Percentiles rank a stretch among this genome's conserved stretches.
Evolutionary conservation across 352 stramenopile genomes (phyloP).

Genomic region (Peronospora destructor): DNA sequence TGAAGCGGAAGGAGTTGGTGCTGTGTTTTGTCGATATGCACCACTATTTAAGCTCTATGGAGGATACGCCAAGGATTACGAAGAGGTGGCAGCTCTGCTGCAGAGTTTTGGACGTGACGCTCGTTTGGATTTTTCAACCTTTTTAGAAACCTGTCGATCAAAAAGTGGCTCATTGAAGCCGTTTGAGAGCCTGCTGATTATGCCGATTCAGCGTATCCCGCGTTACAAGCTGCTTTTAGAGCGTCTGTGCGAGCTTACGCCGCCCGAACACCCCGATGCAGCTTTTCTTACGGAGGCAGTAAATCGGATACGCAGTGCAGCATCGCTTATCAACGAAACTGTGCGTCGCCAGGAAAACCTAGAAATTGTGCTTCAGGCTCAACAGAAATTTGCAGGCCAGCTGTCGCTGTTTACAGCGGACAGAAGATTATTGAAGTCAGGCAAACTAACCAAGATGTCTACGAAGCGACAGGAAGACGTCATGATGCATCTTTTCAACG

Average conservation of each 20-base stretch:
- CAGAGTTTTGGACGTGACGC: conserved; percentile 47
- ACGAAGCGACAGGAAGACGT: conserved; percentile 76
- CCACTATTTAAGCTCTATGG: conserved; percentile 80
- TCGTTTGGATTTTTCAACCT: conserved; percentile 41
- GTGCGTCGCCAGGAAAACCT: conserved; percentile 77
- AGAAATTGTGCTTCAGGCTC: conserved; percentile 67
- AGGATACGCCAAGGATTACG: conserved; percentile 79
- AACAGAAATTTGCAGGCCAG: conserved; percentile 76
- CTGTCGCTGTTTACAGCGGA: conserved; percentile 65
- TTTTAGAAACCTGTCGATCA: conserved; percentile 50
- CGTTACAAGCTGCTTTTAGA: conserved; percentile 87
- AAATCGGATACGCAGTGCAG: conserved; percentile 44
- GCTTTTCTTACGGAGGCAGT: conserved; percentile 55
- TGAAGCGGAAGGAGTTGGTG: conserved; percentile 45
- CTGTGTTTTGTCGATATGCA: conserved; percentile 74
- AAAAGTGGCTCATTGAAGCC: conserved; percentile 49
- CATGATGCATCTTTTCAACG: conserved; percentile 83
- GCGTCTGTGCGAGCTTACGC: conserved; percentile 68
- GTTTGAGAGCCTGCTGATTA: conserved; percentile 87
- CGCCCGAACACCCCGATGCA: conserved; percentile 48
- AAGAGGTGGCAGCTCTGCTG: conserved; percentile 60
- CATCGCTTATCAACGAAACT: conserved; percentile 81
- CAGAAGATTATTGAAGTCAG: conserved; percentile 50
- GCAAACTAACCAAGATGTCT: conserved; percentile 78
- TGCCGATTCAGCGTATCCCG: conserved; percentile 89